phyloP scores from a whole-genome alignment of 495 filamentous ascomycete genomes.

The Aspergillus heteromorphus region DNA sequence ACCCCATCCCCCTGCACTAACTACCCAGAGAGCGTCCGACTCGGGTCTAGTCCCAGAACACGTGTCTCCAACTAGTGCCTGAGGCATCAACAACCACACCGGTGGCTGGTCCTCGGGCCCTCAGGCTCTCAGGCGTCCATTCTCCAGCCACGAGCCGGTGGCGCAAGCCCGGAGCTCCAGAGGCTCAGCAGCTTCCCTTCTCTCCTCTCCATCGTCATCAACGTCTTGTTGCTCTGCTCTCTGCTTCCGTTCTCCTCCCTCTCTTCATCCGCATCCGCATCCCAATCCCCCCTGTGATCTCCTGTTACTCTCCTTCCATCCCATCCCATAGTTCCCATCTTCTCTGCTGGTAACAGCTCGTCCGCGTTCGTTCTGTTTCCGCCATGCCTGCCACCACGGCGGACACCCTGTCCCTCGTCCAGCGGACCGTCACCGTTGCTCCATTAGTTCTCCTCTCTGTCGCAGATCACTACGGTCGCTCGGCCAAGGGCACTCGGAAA shows the following conservation, averaged over 20 bases:
- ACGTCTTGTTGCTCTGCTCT: too few species aligned
- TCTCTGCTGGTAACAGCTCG: not conserved
- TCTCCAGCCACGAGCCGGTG: conserved; percentile 1
- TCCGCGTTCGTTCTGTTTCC: conserved; percentile 16
- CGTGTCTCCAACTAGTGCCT: conserved; percentile 10
- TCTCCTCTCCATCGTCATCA: conserved; percentile 1
- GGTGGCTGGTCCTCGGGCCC: conserved; percentile 6
- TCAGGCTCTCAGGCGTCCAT: not conserved
- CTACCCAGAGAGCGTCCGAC: not conserved
- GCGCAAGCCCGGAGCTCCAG: conserved; percentile 11
- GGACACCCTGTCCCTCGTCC: conserved; percentile 87
- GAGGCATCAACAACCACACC: conserved; percentile 5
- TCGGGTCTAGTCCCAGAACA: not conserved
- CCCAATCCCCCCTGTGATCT: not conserved
- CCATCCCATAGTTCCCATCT: conserved; percentile 3
- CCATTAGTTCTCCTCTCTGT: conserved; percentile 96
- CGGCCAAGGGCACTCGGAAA: conserved; percentile 83
- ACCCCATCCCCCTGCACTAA: too few species aligned
- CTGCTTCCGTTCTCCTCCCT: not conserved
- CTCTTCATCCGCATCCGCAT: not conserved
- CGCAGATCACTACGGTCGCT: conserved; percentile 96
- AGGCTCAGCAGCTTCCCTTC: conserved; percentile 12
- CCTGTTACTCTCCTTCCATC: conserved; percentile 1
- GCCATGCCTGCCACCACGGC: conserved; percentile 91
- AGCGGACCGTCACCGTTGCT: conserved; percentile 90